These are phyloP conservation scores for Serendipita sp. DNA, from an alignment of 768 basidiomycete species.

Conservation along the genomic window DNA sequence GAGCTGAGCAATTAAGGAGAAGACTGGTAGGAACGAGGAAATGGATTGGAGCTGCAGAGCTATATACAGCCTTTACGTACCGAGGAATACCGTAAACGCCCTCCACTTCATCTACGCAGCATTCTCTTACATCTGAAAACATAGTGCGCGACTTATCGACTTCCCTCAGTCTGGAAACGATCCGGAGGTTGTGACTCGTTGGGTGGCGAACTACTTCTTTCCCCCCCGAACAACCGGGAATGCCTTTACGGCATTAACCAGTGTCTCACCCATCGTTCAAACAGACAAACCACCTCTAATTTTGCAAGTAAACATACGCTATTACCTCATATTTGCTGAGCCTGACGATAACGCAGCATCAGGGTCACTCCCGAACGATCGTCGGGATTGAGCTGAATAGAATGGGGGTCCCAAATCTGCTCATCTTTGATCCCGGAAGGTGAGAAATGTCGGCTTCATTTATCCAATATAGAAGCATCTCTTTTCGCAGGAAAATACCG, in stretches of 20 bases:
- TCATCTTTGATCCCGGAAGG: conserved; percentile 68
- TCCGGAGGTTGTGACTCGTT: conserved; percentile 39
- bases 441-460: conserved; percentile 17
- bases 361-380: conserved; percentile 75
- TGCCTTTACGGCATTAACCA: conserved; percentile 28
- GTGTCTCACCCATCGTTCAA: conserved; percentile 33
- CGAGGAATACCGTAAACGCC: conserved; percentile 65
- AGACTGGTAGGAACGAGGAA: conserved; percentile 40
- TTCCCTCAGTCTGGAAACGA: conserved; percentile 31
- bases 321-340: not conserved
- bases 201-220: conserved; percentile 64
- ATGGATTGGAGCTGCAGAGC: conserved; percentile 70
- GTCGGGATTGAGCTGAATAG: conserved; percentile 64
- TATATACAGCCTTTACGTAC: conserved; percentile 63
- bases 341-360: conserved; percentile 33
- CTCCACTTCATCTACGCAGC: not conserved
- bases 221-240: conserved; percentile 15
- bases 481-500: not conserved
- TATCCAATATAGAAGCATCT: not conserved
- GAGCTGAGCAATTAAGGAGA: conserved; percentile 42
- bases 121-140: not conserved
- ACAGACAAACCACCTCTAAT: conserved; percentile 67
- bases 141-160: conserved; percentile 48
- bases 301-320: conserved; percentile 24
- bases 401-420: conserved; percentile 41